Evolutionary conservation across 1,139 yeast species (phyloP).

Genomic region (Entelexis sorbosivorans): DNA sequence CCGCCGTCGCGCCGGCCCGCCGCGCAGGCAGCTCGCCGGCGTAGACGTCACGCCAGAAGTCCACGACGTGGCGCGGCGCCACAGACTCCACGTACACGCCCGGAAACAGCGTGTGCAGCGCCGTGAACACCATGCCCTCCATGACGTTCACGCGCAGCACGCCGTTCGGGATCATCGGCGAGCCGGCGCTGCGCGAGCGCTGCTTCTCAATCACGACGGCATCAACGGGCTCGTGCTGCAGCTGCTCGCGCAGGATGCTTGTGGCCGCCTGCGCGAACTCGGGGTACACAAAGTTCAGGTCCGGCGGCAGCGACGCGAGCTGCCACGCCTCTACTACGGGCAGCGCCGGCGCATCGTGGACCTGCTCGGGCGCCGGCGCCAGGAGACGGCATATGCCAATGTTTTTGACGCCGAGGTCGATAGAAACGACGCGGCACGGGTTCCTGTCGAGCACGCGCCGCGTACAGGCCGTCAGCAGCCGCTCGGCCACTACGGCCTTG

Average conservation of each 20-base stretch:
- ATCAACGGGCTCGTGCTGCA: slow-evolving; percentile 30
- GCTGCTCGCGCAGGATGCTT: slow-evolving; percentile 19
- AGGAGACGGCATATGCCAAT: slow-evolving; percentile 33
- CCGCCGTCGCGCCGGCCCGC: slow-evolving; percentile 19
- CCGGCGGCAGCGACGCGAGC: slow-evolving; percentile 30
- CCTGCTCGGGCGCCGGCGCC: slow-evolving; percentile 10
- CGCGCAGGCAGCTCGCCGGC: slow-evolving; percentile 17
- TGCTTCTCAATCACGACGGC: slow-evolving; percentile 44
- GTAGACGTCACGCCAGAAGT: slow-evolving; percentile 24
- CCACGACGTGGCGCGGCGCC: slow-evolving; percentile 26
- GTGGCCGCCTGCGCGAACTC: slow-evolving; percentile 25
- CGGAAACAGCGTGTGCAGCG: slow-evolving; percentile 25
- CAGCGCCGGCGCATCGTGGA: slow-evolving; percentile 5
- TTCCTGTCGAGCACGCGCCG: not conserved
- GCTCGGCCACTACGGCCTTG: slow-evolving; percentile 14
- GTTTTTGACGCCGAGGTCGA: slow-evolving; percentile 39
- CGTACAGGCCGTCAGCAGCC: slow-evolving; percentile 3
- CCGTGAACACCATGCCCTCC: slow-evolving; percentile 41
- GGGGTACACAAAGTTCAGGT: slow-evolving; percentile 28
- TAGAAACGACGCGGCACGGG: slow-evolving; percentile 27
- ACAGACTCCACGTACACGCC: slow-evolving; percentile 23
- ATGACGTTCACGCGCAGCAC: slow-evolving; percentile 43
- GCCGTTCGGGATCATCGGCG: slow-evolving; percentile 39
- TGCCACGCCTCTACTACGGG: slow-evolving; percentile 26
- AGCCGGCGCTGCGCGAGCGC: slow-evolving; percentile 41